Evolutionary conservation across 2,329 filamentous ascomycete species (phyloP), one percentile per base, ranked within the genome.

Genomic region (Colletotrichum sp.): DNA sequence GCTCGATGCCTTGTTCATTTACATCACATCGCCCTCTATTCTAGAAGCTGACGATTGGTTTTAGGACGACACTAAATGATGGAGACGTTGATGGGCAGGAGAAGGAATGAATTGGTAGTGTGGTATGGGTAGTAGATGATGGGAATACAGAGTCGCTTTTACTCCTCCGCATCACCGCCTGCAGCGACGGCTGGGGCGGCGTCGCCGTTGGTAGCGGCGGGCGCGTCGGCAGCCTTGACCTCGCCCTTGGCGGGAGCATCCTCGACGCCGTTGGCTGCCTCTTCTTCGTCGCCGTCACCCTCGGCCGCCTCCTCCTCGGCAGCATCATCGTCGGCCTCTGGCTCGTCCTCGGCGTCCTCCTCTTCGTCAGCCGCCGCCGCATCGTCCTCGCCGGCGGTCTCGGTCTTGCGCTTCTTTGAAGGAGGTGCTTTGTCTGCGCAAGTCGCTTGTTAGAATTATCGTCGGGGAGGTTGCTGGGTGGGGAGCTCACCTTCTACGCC

Each of bases 381-480:
- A 18, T 85, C 80, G 24, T 76, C 80, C 26, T 76, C 76, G 13
- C 81, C 79, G 30, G 81, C 81, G 28, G 83, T 79, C 71, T 79
- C 82, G 30, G 87, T 88, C 86, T 89, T 90, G 79, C 85, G 85
- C 83, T 89, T 89, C 85, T 90, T 90, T 72, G 85, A 86, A 48
- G 88, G 88, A 65, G 87, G 88, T 69, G 85, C 84, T 75, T 84
- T 81, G 69, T 82, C 83, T 86, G 77, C 12, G 32, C 3, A 28
- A 6, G 5, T 26, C 18, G 36, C 26, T 6, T 30, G 70, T 69
- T 8, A 78, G 72, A 55, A 32, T 6, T 64, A 55, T 21, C 18
- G 32, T 43, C 15, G 8, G 24, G n/a, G 30, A 10, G 15, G 30
- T 15, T 21, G 15, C 18, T 52, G 55, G 8, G 28, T 21, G 10